Base-by-base conservation (phyloP, 345 rosid species). In the Gossypium stocksii region DNA sequence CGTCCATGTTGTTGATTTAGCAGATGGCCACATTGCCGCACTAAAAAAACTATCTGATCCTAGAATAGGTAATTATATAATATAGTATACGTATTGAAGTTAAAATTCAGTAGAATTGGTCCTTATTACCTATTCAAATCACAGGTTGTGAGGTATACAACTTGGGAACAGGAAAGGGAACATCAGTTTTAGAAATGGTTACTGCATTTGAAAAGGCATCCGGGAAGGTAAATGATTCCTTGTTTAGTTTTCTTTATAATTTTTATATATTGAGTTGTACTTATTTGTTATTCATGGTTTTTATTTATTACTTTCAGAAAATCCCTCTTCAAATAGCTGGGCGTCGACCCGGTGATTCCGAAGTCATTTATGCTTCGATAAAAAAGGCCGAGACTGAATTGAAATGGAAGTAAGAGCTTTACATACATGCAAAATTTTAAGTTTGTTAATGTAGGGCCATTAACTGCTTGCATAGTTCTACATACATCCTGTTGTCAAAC, bases 161-260 rank as follows among this genome's bases (percentile, higher is more conserved):
- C 83, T 81, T 95, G 67, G 99, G 99, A 82, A 95, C 97, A 7
- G 99, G 98, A 19, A 90, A 88, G 81, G 99, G 99, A 77, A 93
- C 98, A 77, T 95, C 99, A 3, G 99, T 95, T 66, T 81, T 95
- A 72, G 97, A 93, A 86, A 95, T 95, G 98, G 99, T 95, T 71
- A 71, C 86, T 27, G 96, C 97, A 27, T 95, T 93, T 69, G 98
- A 93, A 72, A 95, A 91, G 84, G 97, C 93, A 22, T 93, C 96
- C 34, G 93, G 93, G 44, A 91, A 90, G 98, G 99, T 95, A 78
- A 34, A 45, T 17, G 44, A 29, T 61, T 27, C 34, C 69, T 58
- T 44, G 29, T 56, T 34, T 43, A 1, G 11, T 13, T 57, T 57
- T 13, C 19, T 9, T 44, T 49, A 10, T 53, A 20, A 64, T 23